Base-by-base conservation (phyloP, 23 red algal species). In the Gracilaria vermiculophylla region DNA sequence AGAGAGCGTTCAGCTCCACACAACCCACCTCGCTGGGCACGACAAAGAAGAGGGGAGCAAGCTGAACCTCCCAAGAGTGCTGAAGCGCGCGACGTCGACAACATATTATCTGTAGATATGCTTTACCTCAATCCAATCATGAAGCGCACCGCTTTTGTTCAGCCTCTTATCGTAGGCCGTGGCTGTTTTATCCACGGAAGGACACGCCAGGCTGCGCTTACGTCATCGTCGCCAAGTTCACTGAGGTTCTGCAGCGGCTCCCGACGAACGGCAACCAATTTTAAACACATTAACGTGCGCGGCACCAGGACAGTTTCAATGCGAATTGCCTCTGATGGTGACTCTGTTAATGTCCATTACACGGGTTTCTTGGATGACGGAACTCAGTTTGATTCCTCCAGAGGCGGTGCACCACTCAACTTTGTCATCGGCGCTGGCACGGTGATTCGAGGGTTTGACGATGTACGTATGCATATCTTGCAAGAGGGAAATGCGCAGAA, bases 391-490 rank as follows among this genome's bases (percentile, higher is more conserved):
- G 94, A 97, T 50, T 84, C 83, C 12, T 82, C 76, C 13, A 27
- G 65, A 33, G 56, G 87, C 13, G 83, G 79, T 20, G 89, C 93
- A 23, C 89, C 94, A 13, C 69, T 97, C 51, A 62, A 43, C 43
- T 97, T 97, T 88, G 54, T 78, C 13, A 56, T 97, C 32, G 94
- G 88, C 2, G 64, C 69, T 15, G 92, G 92, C 0, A 53, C 52
- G 5, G 92, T 95, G 23, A 89, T 95, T 35, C 69, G 66, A 51
- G 92, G 92, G 39, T 95, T 89, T 64, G 92, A 95, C 48, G 87
- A 82, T 56, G 81, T 86, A 86, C 24, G 81, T 52, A 54, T 33
- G 9, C 21, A 70, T 1, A 28, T 44, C 19, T 34, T 2, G 20
- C 32, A 64, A 64, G 16, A 5, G 43, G 43, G 28, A 64, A 36